Conservation (phyloP, 108 stramenopile species). For the Cyclotella kingstonii region DNA sequence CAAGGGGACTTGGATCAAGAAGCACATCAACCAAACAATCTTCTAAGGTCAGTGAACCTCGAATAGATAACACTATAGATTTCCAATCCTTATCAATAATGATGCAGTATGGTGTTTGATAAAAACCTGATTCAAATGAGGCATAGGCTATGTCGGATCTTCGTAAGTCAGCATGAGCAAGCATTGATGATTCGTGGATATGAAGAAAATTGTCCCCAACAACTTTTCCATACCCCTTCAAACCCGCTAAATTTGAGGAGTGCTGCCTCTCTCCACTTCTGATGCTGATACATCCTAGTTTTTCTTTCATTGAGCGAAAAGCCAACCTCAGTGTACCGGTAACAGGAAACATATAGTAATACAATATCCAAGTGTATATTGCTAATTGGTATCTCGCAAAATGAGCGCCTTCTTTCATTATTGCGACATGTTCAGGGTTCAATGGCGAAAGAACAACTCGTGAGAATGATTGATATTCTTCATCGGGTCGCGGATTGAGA, state of each 20-base stretch:
- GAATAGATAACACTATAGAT: slow-evolving; percentile 85
- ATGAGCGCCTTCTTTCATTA: slow-evolving; percentile 82
- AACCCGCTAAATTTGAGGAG: slow-evolving; percentile 1
- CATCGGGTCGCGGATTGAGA: slow-evolving; percentile 12
- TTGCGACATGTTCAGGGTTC: slow-evolving; percentile 52
- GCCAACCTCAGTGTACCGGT: slow-evolving; percentile 64
- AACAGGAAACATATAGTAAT: slow-evolving; percentile 79
- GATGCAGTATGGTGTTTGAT: slow-evolving; percentile 89
- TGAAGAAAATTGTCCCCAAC: slow-evolving; percentile 75
- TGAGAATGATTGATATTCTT: slow-evolving; percentile 33
- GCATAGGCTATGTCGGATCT: slow-evolving; percentile 88
- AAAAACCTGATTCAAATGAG: slow-evolving; percentile 72
- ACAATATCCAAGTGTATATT: slow-evolving; percentile 90
- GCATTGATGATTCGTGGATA: slow-evolving; percentile 68
- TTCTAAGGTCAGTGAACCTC: slow-evolving; percentile 93
- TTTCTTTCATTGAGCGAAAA: slow-evolving; percentile 32
- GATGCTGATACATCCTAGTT: slow-evolving; percentile 9
- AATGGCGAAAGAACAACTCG: slow-evolving; percentile 55
- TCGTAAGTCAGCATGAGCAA: slow-evolving; percentile 71
- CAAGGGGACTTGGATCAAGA: slow-evolving; percentile 80
- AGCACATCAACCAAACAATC: slow-evolving; percentile 94
- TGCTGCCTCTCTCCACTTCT: neutral
- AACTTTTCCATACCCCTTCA: slow-evolving; percentile 4
- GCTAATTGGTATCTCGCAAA: slow-evolving; percentile 81
- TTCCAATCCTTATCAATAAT: slow-evolving; percentile 86